Percentiles rank a stretch among this genome's conserved stretches.
These are phyloP conservation scores for Rhizodiscina lignyota DNA, from an alignment of 495 filamentous ascomycete genomes.

Conservation along the genomic window DNA sequence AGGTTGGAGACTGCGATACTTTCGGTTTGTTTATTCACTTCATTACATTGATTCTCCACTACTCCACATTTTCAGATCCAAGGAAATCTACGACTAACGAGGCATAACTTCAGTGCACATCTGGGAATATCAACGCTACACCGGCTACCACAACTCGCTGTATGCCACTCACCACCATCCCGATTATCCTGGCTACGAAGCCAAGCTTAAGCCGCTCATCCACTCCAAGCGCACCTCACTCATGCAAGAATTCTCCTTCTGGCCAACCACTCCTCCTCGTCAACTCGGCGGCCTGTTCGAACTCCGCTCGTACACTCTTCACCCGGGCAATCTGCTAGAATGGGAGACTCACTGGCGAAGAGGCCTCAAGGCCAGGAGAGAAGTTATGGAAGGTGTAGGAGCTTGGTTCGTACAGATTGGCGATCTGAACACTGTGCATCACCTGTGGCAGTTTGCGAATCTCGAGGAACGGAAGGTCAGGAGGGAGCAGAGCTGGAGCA, in stretches of 20 bases:
- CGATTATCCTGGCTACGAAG: slow-evolving; percentile 67
- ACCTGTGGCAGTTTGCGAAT: slow-evolving; percentile 97
- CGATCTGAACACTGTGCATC: slow-evolving; percentile 93
- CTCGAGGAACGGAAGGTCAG: slow-evolving; percentile 83
- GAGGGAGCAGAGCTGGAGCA: slow-evolving; percentile 86
- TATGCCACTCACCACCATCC: slow-evolving; percentile 66
- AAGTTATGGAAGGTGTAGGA: slow-evolving; percentile 97
- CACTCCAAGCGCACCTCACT: slow-evolving; percentile 70
- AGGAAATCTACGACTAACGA: too few species aligned
- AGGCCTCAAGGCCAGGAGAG: slow-evolving; percentile 71
- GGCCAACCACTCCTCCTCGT: slow-evolving; percentile 87
- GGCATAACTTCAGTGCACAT: slow-evolving; percentile 98
- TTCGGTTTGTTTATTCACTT: slow-evolving; percentile 47
- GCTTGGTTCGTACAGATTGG: slow-evolving; percentile 99
- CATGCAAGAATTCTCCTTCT: slow-evolving; percentile 99
- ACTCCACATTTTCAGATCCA: too few species aligned
- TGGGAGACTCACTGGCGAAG: slow-evolving; percentile 99
- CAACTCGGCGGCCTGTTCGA: slow-evolving; percentile 87
- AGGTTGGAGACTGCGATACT: slow-evolving; percentile 94
- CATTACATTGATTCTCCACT: slow-evolving; percentile 1
- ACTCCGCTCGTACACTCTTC: slow-evolving; percentile 89
- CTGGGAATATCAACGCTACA: slow-evolving; percentile 97
- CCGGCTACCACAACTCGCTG: slow-evolving; percentile 85
- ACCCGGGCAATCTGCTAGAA: slow-evolving; percentile 87
- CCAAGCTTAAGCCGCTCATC: slow-evolving; percentile 64